Percentiles rank a stretch among this genome's conserved stretches.
Evolutionary conservation across 345 rosid genomes (phyloP).

Genomic region (Hibiscus syriacus): DNA sequence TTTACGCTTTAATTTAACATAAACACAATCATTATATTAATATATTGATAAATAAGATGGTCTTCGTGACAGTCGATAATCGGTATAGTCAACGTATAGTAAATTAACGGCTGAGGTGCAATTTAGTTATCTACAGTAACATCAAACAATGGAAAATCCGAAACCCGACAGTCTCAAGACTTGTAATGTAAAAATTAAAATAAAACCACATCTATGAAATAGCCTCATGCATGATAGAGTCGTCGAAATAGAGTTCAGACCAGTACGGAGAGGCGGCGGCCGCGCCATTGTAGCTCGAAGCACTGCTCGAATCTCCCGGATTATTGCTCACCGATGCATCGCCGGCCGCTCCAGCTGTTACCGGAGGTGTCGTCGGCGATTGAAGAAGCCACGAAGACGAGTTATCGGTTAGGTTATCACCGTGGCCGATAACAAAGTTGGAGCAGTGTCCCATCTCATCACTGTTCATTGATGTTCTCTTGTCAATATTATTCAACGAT

Average conservation of each 20-base stretch:
- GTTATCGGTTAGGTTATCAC: slow-evolving; percentile 13
- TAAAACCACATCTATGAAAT: slow-evolving; percentile 12
- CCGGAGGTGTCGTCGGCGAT: slow-evolving; percentile 16
- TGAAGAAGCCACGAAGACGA: slow-evolving; percentile 25
- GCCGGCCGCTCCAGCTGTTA: background rate
- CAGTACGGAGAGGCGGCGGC: slow-evolving; percentile 26
- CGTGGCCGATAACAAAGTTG: slow-evolving; percentile 19
- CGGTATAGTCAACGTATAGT: too few relatives aligned
- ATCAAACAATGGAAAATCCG: background rate
- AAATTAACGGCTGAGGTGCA: too few relatives aligned
- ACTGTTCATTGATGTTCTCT: slow-evolving; percentile 2
- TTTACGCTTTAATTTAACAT: too few relatives aligned
- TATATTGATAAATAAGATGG: too few relatives aligned
- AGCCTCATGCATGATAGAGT: slow-evolving; percentile 30
- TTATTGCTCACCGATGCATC: slow-evolving; percentile 25
- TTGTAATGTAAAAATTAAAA: background rate
- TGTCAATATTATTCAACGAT: slow-evolving; percentile 20
- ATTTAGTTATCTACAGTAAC: background rate
- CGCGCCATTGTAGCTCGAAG: slow-evolving; percentile 34
- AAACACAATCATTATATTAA: too few relatives aligned
- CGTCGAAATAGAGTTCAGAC: slow-evolving; percentile 37
- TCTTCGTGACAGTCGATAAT: too few relatives aligned
- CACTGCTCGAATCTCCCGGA: slow-evolving; percentile 37
- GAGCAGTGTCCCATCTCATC: slow-evolving; percentile 24
- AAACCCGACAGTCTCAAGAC: background rate